phyloP scores from a whole-genome alignment of 257 asterid genomes.

The Solanum chmielewskii region DNA sequence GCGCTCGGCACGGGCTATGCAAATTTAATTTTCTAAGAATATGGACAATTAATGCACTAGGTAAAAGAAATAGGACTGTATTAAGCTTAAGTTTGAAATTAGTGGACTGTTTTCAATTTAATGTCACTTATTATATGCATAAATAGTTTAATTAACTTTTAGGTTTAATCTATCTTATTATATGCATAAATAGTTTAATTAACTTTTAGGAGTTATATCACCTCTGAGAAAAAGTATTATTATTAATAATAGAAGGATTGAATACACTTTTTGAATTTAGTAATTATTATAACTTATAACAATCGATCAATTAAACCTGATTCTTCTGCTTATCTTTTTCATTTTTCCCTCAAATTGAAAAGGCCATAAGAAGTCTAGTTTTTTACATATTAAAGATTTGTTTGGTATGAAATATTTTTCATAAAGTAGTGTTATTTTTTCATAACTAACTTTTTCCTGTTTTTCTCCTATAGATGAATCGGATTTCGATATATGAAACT shows the following conservation, averaged over 20 bases:
- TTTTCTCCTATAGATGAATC: too few relatives aligned
- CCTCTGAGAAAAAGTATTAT: too few relatives aligned
- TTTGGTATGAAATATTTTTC: too few relatives aligned
- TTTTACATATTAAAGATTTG: not conserved
- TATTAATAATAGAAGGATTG: not conserved
- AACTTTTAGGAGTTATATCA: not conserved
- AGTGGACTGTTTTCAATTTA: not conserved
- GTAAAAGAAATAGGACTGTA: not conserved
- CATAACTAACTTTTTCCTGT: too few relatives aligned
- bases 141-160: not conserved
- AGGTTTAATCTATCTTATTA: not conserved
- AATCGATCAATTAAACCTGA: not conserved
- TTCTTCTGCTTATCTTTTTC: not conserved
- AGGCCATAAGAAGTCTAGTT: not conserved
- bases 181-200: not conserved
- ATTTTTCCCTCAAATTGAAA: not conserved
- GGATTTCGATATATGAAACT: too few relatives aligned
- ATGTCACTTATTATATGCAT: not conserved
- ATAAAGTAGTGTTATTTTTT: too few relatives aligned
- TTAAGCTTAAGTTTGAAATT: too few relatives aligned
- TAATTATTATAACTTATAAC: not conserved
- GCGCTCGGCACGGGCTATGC: too few relatives aligned
- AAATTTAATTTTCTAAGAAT: not conserved
- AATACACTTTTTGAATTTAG: not conserved
- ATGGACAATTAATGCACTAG: not conserved